Evolutionary conservation across 345 rosid species (phyloP), one percentile per base, ranked within the genome.

Genomic region (Bruguiera sexangula): DNA sequence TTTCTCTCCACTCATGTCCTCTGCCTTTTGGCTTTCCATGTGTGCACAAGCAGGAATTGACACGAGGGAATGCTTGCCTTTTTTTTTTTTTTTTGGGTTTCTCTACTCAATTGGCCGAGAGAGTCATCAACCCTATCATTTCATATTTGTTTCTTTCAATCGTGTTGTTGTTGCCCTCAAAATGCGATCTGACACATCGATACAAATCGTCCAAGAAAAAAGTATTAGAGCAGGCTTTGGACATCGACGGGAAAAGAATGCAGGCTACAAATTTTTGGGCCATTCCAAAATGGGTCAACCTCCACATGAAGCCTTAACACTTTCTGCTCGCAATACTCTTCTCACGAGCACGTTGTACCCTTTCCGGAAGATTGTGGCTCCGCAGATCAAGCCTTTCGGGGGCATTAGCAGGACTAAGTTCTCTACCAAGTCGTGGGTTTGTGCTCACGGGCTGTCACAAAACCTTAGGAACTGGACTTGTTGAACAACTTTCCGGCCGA

Each of bases 1-100:
- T 84, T 81, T 65, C 74, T 60, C 79, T 78, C 86, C 82, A 83
- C 84, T 83, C 77, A 73, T 83, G 82, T 80, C 82, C 51, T 70
- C 18, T 29, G 29, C 63, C 54, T 68, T 68, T 61, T 43, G 1
- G 16, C 69, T 83, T 78, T 75, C 78, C 79, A 75, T 66, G 69
- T 71, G 58, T 62, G 50, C 19, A 21, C 52, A 43, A 32, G 13
- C 67, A 63, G 5, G 57, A 69, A 32, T 56, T 57, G 74, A 71
- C 79, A 61, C 52, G 20, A 69, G 52, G 63, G 6, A 10, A 19
- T n/a, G 5, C 11, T 30, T 26, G 48, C 8, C 50, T 61, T 4
- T 5, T 31, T 31, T 31, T 31, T 30, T 30, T 31, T 3, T 31
- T 31, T 7, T 34, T 1, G 2, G 29, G 39, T 46, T 67, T 48